Base-by-base conservation (phyloP, 1,139 yeast species). In the Yamadazyma oceani region DNA sequence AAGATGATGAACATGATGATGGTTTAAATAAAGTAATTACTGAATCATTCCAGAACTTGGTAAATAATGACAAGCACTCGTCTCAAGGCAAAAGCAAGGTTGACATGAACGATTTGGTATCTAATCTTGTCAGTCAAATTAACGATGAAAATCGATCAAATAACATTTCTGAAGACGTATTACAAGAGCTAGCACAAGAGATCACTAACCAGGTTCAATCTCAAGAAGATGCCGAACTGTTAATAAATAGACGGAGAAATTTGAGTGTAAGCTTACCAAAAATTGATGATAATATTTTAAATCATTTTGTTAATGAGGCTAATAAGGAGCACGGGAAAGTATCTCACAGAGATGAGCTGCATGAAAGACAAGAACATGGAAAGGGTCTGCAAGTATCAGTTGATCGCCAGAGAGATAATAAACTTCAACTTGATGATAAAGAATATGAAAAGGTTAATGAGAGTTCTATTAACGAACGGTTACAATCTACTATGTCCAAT, bases 281-380 rank as follows among this genome's bases (percentile, higher is more conserved):
- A 34, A 55, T 68, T 19, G 73, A 66, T 44, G 73, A 67, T 8
- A 63, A 58, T 36, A 61, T 66, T 11, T 51, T 66, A 26, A 66
- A 60, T 8, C 73, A 68, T 48, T 67, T 68, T 40, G 69, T 65
- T 29, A 54, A 59, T 26, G 69, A 64, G 40, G 69, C 70, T 1
- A 50, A 65, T 34, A 57, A 51, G 27, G 65, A 59, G 3, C 27
- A 32, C 8, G 15, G 17, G 14, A 12, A 22, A 16, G 21, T 39
- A 26, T 11, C 6, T 12, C 5, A 11, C n/a, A 5, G n/a, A 26
- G 35, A n/a, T n/a, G n/a, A n/a, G n/a, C n/a, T n/a, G n/a, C n/a
- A n/a, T n/a, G n/a, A n/a, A n/a, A n/a, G n/a, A n/a, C n/a, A n/a
- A n/a, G n/a, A n/a, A n/a, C n/a, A n/a, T n/a, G n/a, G n/a, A n/a